Evolutionary conservation across 1,284 basidiomycete genomes (phyloP), one percentile per base, ranked within the genome.

Genomic region (Ceratobasidium sp.): DNA sequence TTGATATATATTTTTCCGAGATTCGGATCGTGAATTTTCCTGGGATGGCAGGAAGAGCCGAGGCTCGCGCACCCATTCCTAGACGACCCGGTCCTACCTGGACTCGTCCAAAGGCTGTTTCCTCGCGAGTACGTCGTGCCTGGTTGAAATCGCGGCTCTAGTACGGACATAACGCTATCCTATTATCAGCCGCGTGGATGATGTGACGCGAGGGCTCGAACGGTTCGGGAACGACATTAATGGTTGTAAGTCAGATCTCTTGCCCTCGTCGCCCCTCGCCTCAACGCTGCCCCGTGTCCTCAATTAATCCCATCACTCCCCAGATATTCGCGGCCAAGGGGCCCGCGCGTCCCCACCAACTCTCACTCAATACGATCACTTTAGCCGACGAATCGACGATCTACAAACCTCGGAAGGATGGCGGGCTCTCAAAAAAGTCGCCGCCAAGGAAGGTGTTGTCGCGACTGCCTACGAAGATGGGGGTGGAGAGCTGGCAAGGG

Each of bases 331-430:
- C 31, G 22, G 51, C 13, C 58, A 56, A 34, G 41, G 46, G 34
- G 31, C 53, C n/a, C 27, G 24, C 9, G 19, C 34, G 27, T 46
- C 48, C 6, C 31, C 53, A 8, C 89, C 90, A 0, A 82, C 80
- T 14, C 79, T 92, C 24, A 84, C 84, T 0, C 91, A 92, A 79
- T 92, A 91, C 78, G 84, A 91, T 77, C 88, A 90, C 76, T 92
- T 88, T 88, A 90, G 90, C 0, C 84, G 83, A 56, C 85, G 90
- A 9, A 81, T 92, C 4, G 91, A 92, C 79, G 81, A 83, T 0
- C 84, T 93, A 0, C 84, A 88, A 62, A 91, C 89, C 0, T 89
- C 88, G 14, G 89, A 92, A 79, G 89, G 87, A 0, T 92, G 91
- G 91, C 84, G 89, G 43, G 86, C 84, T 29, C 84, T 95, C 79